Conservation (phyloP, 352 stramenopile genomes). For the Globisporangium takayamanum region DNA sequence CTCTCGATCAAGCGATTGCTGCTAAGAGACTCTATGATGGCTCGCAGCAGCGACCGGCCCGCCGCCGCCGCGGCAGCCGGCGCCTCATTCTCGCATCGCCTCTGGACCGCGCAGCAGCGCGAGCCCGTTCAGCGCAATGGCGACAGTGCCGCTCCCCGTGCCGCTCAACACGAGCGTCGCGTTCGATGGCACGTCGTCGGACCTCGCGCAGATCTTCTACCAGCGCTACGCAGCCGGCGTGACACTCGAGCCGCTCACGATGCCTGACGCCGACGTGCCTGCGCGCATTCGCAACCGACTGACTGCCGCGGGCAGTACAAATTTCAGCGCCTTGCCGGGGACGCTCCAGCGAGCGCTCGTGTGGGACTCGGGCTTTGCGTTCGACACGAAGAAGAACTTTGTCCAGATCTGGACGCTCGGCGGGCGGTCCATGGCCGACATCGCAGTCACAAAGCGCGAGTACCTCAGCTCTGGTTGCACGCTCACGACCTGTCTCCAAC, state of each 20-base stretch:
- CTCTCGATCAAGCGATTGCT: too few relatives aligned
- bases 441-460: slow-evolving; percentile 19
- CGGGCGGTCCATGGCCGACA: slow-evolving; percentile 23
- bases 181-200: slow-evolving; percentile 13
- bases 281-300: slow-evolving; percentile 10
- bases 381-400: slow-evolving; percentile 13
- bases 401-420: slow-evolving; percentile 26
- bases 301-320: slow-evolving; percentile 4
- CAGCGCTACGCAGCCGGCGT: slow-evolving; percentile 1
- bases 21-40: too few relatives aligned
- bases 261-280: neutral
- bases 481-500: slow-evolving; percentile 9
- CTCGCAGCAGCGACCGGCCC: too few relatives aligned
- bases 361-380: slow-evolving; percentile 44
- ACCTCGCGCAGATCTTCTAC: slow-evolving; percentile 17
- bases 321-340: slow-evolving; percentile 20
- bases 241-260: neutral
- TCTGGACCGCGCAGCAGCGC: neutral
- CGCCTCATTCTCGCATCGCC: neutral
- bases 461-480: slow-evolving; percentile 16
- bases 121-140: neutral
- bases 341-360: slow-evolving; percentile 45
- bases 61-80: too few relatives aligned
- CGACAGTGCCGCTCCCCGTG: slow-evolving; percentile 7
- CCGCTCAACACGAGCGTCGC: slow-evolving; percentile 8